Evolutionary conservation across 164 flowering plant species (phyloP), one percentile per base, ranked within the genome.

Genomic region (Euptelea pleiosperma): DNA sequence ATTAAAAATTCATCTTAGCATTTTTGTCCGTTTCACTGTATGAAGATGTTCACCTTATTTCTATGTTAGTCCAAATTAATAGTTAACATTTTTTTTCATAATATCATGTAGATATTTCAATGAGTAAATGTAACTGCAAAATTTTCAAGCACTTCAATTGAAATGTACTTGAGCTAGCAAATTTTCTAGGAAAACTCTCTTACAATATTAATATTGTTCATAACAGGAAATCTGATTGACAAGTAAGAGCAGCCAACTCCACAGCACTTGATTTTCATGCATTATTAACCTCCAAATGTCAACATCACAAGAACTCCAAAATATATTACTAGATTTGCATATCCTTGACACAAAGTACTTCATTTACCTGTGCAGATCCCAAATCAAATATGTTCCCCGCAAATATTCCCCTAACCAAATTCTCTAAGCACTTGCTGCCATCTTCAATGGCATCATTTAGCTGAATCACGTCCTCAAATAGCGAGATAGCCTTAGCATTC

Each of bases 321-420:
- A 33, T 9, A 19, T 28, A n/a, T 9, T 42, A 6, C 4, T 31
- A 10, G 19, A 5, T 29, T 25, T 58, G 37, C 25, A 28, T 39
- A 33, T 52, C 4, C 26, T 18, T 52, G 7, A 21, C 44, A 35
- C 25, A n/a, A n/a, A n/a, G n/a, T n/a, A n/a, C n/a, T n/a, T n/a
- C n/a, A n/a, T n/a, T 11, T 67, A 91, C 99, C 96, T 85, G 77
- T 54, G 99, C 97, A 63, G 99, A 94, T 58, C 99, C 99, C 56
- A 94, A 88, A 64, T 94, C 99, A 77, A 94, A 94, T 61, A 94
- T 87, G 72, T 94, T 94, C 51, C 99, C 99, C 0, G 97, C 99
- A 80, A 94, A 87, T 58, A 94, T 85, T 62, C 99, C 99, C 72
- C 89, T 83, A 58, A 85, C 73, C 73, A 94, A 73, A 77, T 73